Evolutionary conservation across 805 yeast species (phyloP).

Genomic region (Kluyveromyces starmeri): DNA sequence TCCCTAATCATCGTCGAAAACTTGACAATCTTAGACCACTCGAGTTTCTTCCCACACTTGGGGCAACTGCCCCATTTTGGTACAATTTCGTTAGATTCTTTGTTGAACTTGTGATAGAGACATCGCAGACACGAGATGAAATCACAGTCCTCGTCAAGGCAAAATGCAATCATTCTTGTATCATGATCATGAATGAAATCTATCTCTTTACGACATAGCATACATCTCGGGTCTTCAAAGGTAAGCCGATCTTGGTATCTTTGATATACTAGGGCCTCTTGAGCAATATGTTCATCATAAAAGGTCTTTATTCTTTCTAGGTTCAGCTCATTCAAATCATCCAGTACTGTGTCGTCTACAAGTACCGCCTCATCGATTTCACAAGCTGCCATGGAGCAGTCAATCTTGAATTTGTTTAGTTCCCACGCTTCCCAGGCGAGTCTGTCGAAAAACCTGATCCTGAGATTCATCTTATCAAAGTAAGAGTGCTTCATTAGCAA

Average conservation of each 20-base stretch:
- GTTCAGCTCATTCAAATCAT: constrained; percentile 11
- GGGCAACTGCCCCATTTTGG: constrained; percentile 28
- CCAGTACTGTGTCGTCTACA: neutral
- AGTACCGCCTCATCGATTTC: constrained; percentile 7
- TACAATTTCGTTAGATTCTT: constrained; percentile 15
- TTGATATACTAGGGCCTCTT: constrained; percentile 10
- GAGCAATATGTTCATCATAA: constrained; percentile 12
- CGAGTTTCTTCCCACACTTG: constrained; percentile 17
- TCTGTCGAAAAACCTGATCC: constrained; percentile 37
- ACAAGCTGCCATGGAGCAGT: neutral
- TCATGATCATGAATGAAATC: constrained; percentile 29
- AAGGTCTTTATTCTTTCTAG: constrained; percentile 21
- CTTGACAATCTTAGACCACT: constrained; percentile 25
- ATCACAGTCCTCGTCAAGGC: constrained; percentile 28
- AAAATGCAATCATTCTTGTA: constrained; percentile 26
- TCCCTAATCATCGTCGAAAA: constrained; percentile 18
- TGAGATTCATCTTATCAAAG: constrained; percentile 39
- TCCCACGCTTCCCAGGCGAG: constrained; percentile 20
- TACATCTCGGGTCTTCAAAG: constrained; percentile 25
- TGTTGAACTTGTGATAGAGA: constrained; percentile 21
- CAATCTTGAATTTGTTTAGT: constrained; percentile 16
- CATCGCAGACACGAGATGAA: constrained; percentile 34
- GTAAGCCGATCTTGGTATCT: constrained; percentile 16
- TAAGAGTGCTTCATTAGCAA: constrained; percentile 35
- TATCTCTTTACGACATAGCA: constrained; percentile 24